Percentiles rank a stretch among this genome's conserved stretches.
Evolutionary conservation across 768 basidiomycete genomes (phyloP).

Genomic region (Lentinula sp.): DNA sequence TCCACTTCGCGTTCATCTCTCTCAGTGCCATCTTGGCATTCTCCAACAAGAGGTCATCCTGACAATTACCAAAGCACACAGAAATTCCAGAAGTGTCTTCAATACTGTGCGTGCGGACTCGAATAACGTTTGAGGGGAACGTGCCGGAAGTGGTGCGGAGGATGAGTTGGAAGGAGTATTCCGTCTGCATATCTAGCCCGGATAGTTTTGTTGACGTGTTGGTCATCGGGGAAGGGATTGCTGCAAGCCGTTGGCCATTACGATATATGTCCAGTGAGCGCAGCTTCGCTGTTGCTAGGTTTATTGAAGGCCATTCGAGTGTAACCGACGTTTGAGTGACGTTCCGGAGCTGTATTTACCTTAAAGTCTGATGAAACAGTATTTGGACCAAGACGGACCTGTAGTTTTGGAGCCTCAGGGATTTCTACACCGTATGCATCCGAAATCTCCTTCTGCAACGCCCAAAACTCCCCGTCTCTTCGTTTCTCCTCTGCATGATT

Average conservation of each 20-base stretch:
- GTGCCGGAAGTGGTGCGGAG: constrained; percentile 91
- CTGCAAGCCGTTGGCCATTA: constrained; percentile 81
- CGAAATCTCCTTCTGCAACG: constrained; percentile 76
- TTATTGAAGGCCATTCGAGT: constrained; percentile 86
- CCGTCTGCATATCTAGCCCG: constrained; percentile 72
- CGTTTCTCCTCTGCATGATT: constrained; percentile 81
- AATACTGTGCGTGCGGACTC: constrained; percentile 89
- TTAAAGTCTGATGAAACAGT: too few relatives aligned
- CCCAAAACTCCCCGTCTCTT: constrained; percentile 78
- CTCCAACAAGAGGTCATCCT: constrained; percentile 70
- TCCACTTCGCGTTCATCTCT: constrained; percentile 88
- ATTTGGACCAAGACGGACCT: constrained; percentile 35
- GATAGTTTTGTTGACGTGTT: constrained; percentile 90
- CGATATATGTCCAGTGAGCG: constrained; percentile 90
- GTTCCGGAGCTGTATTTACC: constrained; percentile 65
- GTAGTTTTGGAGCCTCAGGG: constrained; percentile 70
- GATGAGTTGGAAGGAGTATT: constrained; percentile 93
- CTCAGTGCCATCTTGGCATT: constrained; percentile 75
- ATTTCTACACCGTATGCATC: constrained; percentile 60
- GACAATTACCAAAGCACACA: constrained; percentile 90
- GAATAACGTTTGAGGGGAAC: constrained; percentile 77
- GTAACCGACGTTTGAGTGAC: constrained; percentile 96
- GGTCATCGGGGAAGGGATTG: constrained; percentile 74
- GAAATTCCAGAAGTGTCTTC: constrained; percentile 91
- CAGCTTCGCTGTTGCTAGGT: constrained; percentile 81